These are phyloP conservation scores for Alternaria angustiovoidea DNA, from an alignment of 2,329 filamentous ascomycete species.

Conservation along the genomic window DNA sequence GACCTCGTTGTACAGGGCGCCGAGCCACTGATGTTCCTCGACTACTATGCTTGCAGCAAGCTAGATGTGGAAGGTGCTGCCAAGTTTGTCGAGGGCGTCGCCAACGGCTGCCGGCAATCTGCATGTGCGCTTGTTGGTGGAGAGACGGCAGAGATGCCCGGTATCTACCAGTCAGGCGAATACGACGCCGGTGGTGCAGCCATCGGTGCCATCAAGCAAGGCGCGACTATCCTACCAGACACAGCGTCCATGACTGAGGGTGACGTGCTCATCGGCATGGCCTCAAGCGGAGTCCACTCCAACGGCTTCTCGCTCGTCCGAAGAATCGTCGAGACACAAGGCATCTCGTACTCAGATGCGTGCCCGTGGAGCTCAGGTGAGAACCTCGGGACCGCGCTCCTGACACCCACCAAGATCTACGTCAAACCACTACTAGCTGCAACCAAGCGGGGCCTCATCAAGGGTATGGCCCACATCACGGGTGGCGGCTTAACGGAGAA, in stretches of 20 bases:
- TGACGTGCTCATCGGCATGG: conserved; percentile 85
- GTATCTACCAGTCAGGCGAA: conserved; percentile 86
- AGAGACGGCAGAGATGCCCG: conserved; percentile 98
- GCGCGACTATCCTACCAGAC: conserved; percentile 74
- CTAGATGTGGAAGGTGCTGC: conserved; percentile 80
- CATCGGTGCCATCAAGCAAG: conserved; percentile 78
- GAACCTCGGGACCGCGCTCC: conserved; percentile 76
- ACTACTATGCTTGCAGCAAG: conserved; percentile 95
- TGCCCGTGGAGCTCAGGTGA: conserved; percentile 77
- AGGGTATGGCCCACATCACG: conserved; percentile 96
- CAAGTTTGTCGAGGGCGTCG: conserved; percentile 90
- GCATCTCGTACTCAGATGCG: conserved; percentile 73
- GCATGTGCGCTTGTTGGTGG: conserved; percentile 94
- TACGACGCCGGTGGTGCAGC: conserved; percentile 94
- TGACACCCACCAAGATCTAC: conserved; percentile 94
- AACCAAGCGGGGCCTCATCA: conserved; percentile 70
- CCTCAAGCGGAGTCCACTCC: conserved; percentile 88
- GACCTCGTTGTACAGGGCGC: conserved; percentile 96
- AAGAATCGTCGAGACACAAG: conserved; percentile 79
- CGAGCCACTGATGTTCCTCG: conserved; percentile 93
- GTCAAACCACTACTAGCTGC: conserved; percentile 80
- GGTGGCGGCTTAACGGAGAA: conserved; percentile 94
- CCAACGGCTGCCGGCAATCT: conserved; percentile 82
- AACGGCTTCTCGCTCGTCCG: conserved; percentile 98
- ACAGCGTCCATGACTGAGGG: conserved; percentile 78